Percentiles rank a stretch among this genome's conserved stretches.
These are phyloP conservation scores for Thielaviopsis ethacetica DNA, from an alignment of 2,329 filamentous ascomycete genomes.

Conservation along the genomic window DNA sequence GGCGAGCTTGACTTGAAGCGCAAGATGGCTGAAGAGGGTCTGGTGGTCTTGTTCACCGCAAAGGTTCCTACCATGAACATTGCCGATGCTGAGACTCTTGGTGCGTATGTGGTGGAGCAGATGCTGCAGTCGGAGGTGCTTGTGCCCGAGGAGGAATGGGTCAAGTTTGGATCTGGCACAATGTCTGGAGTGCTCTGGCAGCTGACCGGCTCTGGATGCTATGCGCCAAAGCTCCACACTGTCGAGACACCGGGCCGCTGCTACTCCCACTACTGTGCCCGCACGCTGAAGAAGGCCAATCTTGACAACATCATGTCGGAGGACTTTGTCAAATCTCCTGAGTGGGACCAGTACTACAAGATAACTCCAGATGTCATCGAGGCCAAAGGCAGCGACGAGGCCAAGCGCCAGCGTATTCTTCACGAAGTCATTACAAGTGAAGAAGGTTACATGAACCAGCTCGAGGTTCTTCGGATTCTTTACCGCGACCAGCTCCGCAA, in stretches of 20 bases:
- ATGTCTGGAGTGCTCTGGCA: conserved; percentile 89
- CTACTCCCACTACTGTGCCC: conserved; percentile 85
- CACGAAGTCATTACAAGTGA: conserved; percentile 93
- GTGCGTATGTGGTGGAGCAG: conserved; percentile 56
- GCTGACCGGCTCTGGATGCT: conserved; percentile 80
- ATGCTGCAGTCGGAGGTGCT: conserved; percentile 70
- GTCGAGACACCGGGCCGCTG: conserved; percentile 56
- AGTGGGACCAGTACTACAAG: conserved; percentile 83
- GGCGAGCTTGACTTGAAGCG: conserved; percentile 78
- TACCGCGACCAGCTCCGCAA: conserved; percentile 67
- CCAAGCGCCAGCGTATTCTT: conserved; percentile 82
- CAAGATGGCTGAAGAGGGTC: conserved; percentile 70
- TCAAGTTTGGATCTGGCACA: conserved; percentile 68
- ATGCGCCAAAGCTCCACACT: conserved; percentile 69
- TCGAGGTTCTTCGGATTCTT: conserved; percentile 69
- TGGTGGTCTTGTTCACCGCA: conserved; percentile 77
- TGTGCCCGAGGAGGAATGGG: conserved; percentile 88
- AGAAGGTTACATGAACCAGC: conserved; percentile 75
- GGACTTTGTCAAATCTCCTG: conserved; percentile 49
- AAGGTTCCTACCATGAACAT: conserved; percentile 98
- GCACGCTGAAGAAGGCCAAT: conserved; percentile 89
- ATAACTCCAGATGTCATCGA: conserved; percentile 63
- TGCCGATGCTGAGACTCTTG: conserved; percentile 81
- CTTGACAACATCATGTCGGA: conserved; percentile 57
- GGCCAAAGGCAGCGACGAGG: conserved; percentile 62